These are phyloP conservation scores for Aechmea fasciata DNA, from an alignment of 176 grass and related monocot genomes.

Conservation along the genomic window DNA sequence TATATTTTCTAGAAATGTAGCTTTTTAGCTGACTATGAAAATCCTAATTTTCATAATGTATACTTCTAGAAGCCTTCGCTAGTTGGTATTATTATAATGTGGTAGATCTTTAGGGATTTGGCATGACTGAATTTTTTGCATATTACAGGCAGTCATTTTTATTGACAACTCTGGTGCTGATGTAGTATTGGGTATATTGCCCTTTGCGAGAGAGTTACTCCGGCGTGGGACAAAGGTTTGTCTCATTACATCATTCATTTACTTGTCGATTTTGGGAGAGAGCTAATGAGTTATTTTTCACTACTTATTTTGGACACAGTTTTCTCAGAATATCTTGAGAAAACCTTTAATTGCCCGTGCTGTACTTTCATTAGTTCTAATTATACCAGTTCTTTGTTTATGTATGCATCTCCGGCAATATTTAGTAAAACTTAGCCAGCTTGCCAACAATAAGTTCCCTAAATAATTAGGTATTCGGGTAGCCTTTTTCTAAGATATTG, in stretches of 20 bases:
- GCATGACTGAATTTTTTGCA: constrained; percentile 14
- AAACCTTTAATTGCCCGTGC: no score
- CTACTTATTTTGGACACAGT: not conserved
- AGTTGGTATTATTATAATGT: not conserved
- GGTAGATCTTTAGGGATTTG: not conserved
- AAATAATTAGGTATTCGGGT: no score
- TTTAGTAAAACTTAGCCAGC: no score
- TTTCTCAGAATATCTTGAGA: no score
- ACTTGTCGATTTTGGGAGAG: not conserved
- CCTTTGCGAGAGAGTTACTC: constrained; percentile 92
- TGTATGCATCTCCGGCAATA: no score
- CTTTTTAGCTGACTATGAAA: not conserved
- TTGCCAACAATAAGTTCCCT: no score
- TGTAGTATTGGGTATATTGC: constrained; percentile 81
- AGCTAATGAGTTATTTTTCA: not conserved
- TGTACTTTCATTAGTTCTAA: no score
- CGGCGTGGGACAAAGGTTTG: constrained; percentile 79
- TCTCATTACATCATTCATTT: constrained; percentile 7
- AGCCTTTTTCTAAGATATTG: no score
- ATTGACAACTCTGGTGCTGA: constrained; percentile 99
- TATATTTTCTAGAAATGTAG: not conserved
- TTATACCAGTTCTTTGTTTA: no score
- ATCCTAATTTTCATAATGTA: not conserved
- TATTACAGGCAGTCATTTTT: constrained; percentile 85
- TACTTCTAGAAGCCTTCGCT: not conserved